A percentile compares a stretch with the other conserved stretches of the same genome.
Conservation (phyloP, 139 green algal species). For the Astrephomene gubernaculifera region DNA sequence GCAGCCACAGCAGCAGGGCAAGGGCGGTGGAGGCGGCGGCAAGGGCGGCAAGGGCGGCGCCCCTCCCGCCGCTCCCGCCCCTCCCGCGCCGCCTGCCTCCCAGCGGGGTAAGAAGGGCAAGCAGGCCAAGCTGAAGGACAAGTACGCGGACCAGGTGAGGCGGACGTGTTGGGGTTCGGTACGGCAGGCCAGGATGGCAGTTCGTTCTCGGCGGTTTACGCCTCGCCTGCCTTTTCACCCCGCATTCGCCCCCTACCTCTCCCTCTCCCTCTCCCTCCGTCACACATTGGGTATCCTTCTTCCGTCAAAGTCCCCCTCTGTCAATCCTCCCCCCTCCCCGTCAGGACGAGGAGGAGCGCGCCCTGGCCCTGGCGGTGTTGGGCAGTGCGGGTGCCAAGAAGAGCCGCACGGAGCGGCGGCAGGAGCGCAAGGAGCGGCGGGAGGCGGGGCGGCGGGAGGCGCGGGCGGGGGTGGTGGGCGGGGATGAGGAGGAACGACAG, state of each 20-base stretch:
- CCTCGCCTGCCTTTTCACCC: too few relatives aligned
- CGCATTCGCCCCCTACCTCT: too few relatives aligned
- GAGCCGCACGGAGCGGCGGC: constrained; percentile 61
- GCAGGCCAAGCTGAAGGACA: constrained; percentile 72
- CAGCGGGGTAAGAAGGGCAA: constrained; percentile 88
- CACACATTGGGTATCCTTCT: too few relatives aligned
- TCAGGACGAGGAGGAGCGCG: constrained; percentile 93
- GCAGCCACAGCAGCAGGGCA: constrained; percentile 8
- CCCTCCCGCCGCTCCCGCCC: constrained; percentile 30
- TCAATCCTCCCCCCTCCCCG: too few relatives aligned
- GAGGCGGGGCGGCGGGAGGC: constrained; percentile 49
- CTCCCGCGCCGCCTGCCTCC: constrained; percentile 17
- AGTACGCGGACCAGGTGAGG: constrained; percentile 85
- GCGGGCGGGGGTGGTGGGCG: not conserved
- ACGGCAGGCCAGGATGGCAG: too few relatives aligned
- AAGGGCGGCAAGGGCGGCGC: constrained; percentile 14
- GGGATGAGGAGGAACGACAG: constrained; percentile 29
- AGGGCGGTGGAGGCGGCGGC: not conserved
- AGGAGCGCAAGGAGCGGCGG: constrained; percentile 74
- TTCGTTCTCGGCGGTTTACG: too few relatives aligned
- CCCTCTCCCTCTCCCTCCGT: too few relatives aligned
- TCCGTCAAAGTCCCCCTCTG: too few relatives aligned
- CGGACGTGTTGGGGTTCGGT: too few relatives aligned
- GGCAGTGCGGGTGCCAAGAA: constrained; percentile 75
- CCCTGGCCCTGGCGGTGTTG: constrained; percentile 71